These are phyloP conservation scores for Pleurostoma richardsiae DNA, from an alignment of 2,329 filamentous ascomycete species.

Conservation along the genomic window DNA sequence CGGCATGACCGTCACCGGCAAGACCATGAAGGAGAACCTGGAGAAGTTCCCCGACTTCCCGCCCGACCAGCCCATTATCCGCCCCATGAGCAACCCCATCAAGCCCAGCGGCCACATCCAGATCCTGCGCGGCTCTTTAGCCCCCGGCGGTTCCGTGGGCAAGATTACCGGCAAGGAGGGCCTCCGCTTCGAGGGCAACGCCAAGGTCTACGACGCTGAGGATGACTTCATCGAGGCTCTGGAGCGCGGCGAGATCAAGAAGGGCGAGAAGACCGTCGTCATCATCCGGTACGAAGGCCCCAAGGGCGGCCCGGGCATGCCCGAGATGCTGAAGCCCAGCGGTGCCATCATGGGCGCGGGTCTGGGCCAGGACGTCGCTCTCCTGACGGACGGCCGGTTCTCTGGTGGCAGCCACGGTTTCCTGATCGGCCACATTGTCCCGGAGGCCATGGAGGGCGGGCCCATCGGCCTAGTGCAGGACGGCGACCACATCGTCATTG, in stretches of 20 bases:
- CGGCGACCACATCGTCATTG: conserved; percentile 76
- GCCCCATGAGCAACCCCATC: conserved; percentile 75
- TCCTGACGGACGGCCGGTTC: conserved; percentile 72
- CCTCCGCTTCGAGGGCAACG: conserved; percentile 74
- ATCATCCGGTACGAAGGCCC: conserved; percentile 92
- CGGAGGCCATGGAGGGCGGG: conserved; percentile 80
- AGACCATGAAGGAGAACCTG: conserved; percentile 84
- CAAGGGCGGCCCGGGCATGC: conserved; percentile 91
- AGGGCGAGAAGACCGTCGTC: conserved; percentile 82
- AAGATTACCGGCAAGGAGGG: conserved; percentile 96
- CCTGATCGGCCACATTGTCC: conserved; percentile 82
- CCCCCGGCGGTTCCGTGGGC: conserved; percentile 80
- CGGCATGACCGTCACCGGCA: conserved; percentile 81
- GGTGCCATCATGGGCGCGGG: conserved; percentile 90
- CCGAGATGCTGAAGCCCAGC: conserved; percentile 90
- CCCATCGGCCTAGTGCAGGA: conserved; percentile 80
- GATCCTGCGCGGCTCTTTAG: conserved; percentile 80
- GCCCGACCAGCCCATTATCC: conserved; percentile 75
- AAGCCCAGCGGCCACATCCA: conserved; percentile 84
- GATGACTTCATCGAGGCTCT: conserved; percentile 73
- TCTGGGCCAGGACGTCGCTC: conserved; percentile 69
- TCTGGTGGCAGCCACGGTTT: conserved; percentile 81
- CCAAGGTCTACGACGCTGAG: conserved; percentile 81
- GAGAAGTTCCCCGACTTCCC: conserved; percentile 69
- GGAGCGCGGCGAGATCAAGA: conserved; percentile 71